Conservation (phyloP, 257 asterid genomes). For the Ligustrum vulgare region DNA sequence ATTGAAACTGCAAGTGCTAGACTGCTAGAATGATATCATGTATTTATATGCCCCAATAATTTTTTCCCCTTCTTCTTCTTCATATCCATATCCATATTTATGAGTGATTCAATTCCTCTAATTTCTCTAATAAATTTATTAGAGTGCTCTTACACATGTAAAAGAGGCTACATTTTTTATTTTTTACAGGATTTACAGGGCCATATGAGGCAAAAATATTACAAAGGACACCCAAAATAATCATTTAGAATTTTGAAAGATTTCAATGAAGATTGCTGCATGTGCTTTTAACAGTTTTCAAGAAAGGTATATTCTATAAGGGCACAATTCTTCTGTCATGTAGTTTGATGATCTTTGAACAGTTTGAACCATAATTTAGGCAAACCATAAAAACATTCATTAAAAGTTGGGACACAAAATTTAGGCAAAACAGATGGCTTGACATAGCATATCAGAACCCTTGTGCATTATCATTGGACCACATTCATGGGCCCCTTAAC, state of each 20-base stretch:
- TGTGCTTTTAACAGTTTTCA: constrained; percentile 16
- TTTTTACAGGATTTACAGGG: not conserved
- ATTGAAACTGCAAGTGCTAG: not conserved
- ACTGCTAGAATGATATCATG: not conserved
- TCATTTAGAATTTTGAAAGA: not conserved
- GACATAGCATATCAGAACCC: not conserved
- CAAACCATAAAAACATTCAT: not conserved
- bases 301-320: not conserved
- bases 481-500: constrained; percentile 18
- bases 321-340: not conserved
- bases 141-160: not conserved
- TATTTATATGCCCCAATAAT: not conserved
- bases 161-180: not conserved
- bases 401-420: no score
- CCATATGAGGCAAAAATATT: not conserved
- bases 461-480: constrained; percentile 16
- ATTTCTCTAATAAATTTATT: constrained; percentile 3
- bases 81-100: not conserved
- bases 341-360: not conserved
- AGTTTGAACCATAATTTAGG: not conserved
- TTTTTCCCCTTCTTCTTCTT: not conserved
- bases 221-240: not conserved
- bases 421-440: not conserved
- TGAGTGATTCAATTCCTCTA: not conserved
- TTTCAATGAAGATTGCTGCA: constrained; percentile 13